Evolutionary conservation across 148 eudicot genomes (phyloP).

Genomic region (Vaccinium vitisidaea): DNA sequence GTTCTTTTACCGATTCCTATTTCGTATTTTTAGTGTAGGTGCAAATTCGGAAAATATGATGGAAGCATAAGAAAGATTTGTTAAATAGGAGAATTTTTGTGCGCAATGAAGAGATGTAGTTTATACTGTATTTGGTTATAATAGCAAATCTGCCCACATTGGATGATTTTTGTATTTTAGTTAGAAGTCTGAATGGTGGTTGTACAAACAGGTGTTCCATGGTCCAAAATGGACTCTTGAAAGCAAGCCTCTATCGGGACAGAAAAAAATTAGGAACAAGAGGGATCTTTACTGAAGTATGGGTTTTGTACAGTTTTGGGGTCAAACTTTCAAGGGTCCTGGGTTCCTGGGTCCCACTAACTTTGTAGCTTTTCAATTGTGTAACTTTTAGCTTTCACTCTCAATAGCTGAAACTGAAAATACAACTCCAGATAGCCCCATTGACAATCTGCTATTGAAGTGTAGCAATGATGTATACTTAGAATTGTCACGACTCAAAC

Average conservation of each 20-base stretch:
- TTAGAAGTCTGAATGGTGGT: too few relatives aligned
- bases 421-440: not conserved
- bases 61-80: not conserved
- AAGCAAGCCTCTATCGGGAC: too few relatives aligned
- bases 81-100: not conserved
- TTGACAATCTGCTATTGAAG: not conserved
- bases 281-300: not conserved
- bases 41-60: not conserved
- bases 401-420: not conserved
- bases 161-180: too few relatives aligned
- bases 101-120: too few relatives aligned
- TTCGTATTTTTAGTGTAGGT: not conserved
- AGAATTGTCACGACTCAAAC: too few relatives aligned
- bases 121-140: too few relatives aligned
- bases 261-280: too few relatives aligned
- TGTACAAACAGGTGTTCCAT: too few relatives aligned
- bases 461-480: too few relatives aligned
- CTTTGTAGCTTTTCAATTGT: not conserved
- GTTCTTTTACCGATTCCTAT: not conserved
- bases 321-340: not conserved
- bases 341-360: not conserved
- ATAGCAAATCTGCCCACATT: too few relatives aligned
- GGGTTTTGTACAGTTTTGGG: not conserved
- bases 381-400: not conserved
- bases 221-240: too few relatives aligned